Evolutionary conservation across 768 basidiomycete species (phyloP).

Genomic region (Aureoboletus auriporus): DNA sequence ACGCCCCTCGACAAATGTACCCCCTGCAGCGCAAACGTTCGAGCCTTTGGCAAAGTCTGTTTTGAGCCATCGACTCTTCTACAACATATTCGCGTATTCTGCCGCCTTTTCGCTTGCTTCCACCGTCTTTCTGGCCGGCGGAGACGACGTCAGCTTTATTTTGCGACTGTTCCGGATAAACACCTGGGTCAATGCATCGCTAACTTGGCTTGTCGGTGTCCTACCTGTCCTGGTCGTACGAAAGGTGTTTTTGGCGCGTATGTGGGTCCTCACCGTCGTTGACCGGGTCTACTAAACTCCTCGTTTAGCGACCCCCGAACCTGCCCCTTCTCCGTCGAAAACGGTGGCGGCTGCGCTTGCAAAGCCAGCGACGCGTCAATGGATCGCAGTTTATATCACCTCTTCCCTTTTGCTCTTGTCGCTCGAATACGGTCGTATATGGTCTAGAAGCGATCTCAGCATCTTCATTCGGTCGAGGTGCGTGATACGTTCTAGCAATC

Average conservation of each 20-base stretch:
- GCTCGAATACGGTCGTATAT: constrained; percentile 39
- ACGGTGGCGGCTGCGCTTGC: constrained; percentile 43
- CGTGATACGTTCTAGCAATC: constrained; percentile 7
- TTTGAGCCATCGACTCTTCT: constrained; percentile 56
- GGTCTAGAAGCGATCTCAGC: constrained; percentile 32
- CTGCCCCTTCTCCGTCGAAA: constrained; percentile 49
- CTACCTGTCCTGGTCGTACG: constrained; percentile 56
- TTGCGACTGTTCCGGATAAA: constrained; percentile 39
- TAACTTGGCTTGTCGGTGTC: constrained; percentile 49
- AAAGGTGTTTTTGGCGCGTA: constrained; percentile 59
- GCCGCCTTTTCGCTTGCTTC: constrained; percentile 44
- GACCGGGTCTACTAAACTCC: not conserved
- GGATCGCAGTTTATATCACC: constrained; percentile 42
- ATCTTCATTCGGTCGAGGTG: constrained; percentile 70
- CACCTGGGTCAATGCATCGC: constrained; percentile 38
- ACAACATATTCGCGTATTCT: constrained; percentile 51
- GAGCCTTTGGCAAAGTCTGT: constrained; percentile 64
- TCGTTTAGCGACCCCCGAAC: constrained; percentile 41
- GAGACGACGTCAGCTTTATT: constrained; percentile 20
- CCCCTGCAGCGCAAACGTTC: constrained; percentile 54
- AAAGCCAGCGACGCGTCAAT: constrained; percentile 43
- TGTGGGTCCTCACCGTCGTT: constrained; percentile 20
- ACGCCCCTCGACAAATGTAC: constrained; percentile 53
- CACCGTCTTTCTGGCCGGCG: constrained; percentile 29
- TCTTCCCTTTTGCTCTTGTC: constrained; percentile 43